Conservation (phyloP, 148 eudicot species). For the Selenicereus undatus region DNA sequence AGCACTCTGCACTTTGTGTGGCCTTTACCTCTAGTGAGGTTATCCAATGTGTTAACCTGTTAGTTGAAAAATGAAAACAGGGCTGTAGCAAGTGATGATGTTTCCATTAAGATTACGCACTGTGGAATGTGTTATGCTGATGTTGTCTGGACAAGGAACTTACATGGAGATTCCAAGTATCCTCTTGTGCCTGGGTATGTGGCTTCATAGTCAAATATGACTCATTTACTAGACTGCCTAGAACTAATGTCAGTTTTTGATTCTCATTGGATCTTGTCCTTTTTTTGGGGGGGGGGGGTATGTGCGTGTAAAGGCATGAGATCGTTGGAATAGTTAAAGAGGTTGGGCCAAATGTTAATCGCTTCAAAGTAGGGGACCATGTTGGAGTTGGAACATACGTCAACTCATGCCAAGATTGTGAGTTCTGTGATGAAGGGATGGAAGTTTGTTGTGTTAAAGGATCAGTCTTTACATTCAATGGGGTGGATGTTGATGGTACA, state of each 20-base stretch:
- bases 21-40: not conserved
- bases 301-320: conserved; percentile 53
- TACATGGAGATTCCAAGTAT: conserved; percentile 49
- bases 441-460: conserved; percentile 68
- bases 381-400: conserved; percentile 87
- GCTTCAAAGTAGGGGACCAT: conserved; percentile 70
- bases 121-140: conserved; percentile 96
- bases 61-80: conserved; percentile 29
- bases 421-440: conserved; percentile 52
- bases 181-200: conserved; percentile 89
- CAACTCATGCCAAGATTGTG: conserved; percentile 77
- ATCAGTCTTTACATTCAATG: conserved; percentile 50
- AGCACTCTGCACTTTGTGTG: not conserved
- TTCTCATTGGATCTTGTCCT: not conserved
- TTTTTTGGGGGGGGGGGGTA: too few species aligned
- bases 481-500: conserved; percentile 60
- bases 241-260: not conserved
- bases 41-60: conserved; percentile 6
- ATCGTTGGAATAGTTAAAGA: conserved; percentile 78
- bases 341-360: conserved; percentile 55
- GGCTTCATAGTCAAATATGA: not conserved
- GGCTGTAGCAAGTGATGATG: conserved; percentile 59
- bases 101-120: conserved; percentile 61
- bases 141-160: conserved; percentile 69
- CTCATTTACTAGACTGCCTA: not conserved